phyloP scores from a whole-genome alignment of 345 rosid species.

The Rhodamnia rubescens region DNA sequence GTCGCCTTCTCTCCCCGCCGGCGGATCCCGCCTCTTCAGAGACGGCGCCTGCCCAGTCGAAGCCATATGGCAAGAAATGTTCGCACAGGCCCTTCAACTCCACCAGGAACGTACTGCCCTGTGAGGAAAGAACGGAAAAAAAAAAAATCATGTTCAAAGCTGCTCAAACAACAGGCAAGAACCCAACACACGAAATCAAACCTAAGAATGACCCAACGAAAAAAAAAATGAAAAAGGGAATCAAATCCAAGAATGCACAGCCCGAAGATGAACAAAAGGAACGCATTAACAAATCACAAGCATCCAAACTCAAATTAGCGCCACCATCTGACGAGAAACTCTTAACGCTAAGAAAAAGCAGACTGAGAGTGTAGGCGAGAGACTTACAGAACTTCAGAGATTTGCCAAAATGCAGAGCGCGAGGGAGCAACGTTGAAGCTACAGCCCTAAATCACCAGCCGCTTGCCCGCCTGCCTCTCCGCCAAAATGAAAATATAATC shows the following conservation, averaged over 20 bases:
- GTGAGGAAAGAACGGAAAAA: not conserved
- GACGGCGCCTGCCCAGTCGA: conserved; percentile 34
- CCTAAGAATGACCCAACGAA: not conserved
- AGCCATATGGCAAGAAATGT: conserved; percentile 20
- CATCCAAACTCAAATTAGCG: not conserved
- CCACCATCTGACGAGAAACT: not conserved
- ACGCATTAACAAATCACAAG: not conserved
- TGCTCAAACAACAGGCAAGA: not conserved
- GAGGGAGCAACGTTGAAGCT: not conserved
- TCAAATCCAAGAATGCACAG: not conserved
- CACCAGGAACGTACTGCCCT: not conserved
- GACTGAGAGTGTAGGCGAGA: not conserved
- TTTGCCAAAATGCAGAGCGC: not conserved
- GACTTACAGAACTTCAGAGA: not conserved
- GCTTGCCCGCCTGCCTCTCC: not conserved
- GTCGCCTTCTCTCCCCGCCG: conserved; percentile 58
- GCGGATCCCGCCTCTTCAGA: conserved; percentile 60
- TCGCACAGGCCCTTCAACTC: not conserved
- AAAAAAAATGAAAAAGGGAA: not conserved
- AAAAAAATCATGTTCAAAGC: not conserved
- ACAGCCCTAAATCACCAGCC: not conserved
- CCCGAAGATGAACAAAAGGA: not conserved
- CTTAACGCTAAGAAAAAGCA: not conserved
- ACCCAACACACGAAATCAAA: not conserved
- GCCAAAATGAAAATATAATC: not conserved